Evolutionary conservation across 108 stramenopile genomes (phyloP).

Genomic region (Conticribra weissflogii): DNA sequence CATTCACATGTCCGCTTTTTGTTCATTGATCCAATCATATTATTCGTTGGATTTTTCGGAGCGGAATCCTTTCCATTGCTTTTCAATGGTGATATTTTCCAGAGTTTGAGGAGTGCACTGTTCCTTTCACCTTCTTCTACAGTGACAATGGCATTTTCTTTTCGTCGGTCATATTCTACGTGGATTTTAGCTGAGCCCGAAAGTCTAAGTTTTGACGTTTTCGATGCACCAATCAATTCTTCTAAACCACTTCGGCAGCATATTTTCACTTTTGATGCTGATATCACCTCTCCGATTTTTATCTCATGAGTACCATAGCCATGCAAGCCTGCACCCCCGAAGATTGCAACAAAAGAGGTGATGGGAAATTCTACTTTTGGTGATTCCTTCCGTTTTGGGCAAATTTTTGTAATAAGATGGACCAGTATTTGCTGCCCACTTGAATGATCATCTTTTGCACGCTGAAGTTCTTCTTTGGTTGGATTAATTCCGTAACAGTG

Average conservation of each 20-base stretch:
- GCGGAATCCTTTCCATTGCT: not conserved
- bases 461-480: slow-evolving; percentile 25
- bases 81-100: slow-evolving; percentile 2
- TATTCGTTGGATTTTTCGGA: too few species aligned
- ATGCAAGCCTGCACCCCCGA: slow-evolving; percentile 34
- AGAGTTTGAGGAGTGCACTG: slow-evolving; percentile 9
- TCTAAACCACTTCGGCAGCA: slow-evolving; percentile 4
- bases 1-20: slow-evolving; percentile 9
- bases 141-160: slow-evolving; percentile 3
- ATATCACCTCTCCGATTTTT: not conserved
- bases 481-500: slow-evolving; percentile 34
- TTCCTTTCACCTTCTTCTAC: not conserved
- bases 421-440: slow-evolving; percentile 14
- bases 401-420: slow-evolving; percentile 3
- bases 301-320: slow-evolving; percentile 33
- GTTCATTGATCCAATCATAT: not conserved
- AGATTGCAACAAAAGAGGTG: slow-evolving; percentile 34
- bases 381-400: not conserved
- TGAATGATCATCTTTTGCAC: slow-evolving; percentile 18
- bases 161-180: slow-evolving; percentile 12
- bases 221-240: slow-evolving; percentile 17
- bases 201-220: slow-evolving; percentile 14
- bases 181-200: not conserved
- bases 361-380: slow-evolving; percentile 12
- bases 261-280: slow-evolving; percentile 15